phyloP scores from a whole-genome alignment of 352 stramenopile species.

The Phytophthora tentaculata region DNA sequence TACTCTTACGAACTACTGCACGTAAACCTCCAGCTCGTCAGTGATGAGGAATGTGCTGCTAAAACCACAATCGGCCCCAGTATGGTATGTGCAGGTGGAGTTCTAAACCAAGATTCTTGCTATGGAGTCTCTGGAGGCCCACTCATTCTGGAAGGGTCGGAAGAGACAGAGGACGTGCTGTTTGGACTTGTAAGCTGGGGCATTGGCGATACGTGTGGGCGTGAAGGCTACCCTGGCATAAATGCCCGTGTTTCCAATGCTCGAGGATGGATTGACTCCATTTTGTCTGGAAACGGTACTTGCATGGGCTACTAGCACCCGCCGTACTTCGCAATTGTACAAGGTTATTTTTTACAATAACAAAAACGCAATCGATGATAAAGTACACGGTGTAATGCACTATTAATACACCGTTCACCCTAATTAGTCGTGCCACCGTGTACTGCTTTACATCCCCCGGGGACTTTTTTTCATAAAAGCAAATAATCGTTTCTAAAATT shows the following conservation, averaged over 20 bases:
- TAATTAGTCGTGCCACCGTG: too few relatives aligned
- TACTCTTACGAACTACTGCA: background rate
- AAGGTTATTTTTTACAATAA: too few relatives aligned
- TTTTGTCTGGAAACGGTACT: conserved; percentile 17
- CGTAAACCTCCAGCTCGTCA: background rate
- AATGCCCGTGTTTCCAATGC: conserved; percentile 55
- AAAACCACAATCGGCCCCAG: background rate
- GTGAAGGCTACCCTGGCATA: conserved; percentile 42
- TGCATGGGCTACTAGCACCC: conserved; percentile 7
- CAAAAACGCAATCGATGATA: too few relatives aligned
- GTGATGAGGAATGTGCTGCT: background rate
- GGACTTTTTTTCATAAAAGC: too few relatives aligned
- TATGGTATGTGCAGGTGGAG: background rate
- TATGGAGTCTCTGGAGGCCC: background rate
- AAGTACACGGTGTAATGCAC: too few relatives aligned
- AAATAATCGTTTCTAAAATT: too few relatives aligned
- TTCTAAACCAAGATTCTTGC: background rate
- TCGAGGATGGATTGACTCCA: conserved; percentile 45
- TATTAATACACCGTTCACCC: too few relatives aligned
- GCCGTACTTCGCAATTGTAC: too few relatives aligned
- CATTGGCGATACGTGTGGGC: conserved; percentile 44
- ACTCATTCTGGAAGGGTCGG: background rate
- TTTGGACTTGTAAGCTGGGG: conserved; percentile 41
- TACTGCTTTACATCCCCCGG: too few relatives aligned
- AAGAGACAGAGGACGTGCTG: background rate